Conservation (phyloP, 2,329 filamentous ascomycete genomes). For the Coniella vitis region DNA sequence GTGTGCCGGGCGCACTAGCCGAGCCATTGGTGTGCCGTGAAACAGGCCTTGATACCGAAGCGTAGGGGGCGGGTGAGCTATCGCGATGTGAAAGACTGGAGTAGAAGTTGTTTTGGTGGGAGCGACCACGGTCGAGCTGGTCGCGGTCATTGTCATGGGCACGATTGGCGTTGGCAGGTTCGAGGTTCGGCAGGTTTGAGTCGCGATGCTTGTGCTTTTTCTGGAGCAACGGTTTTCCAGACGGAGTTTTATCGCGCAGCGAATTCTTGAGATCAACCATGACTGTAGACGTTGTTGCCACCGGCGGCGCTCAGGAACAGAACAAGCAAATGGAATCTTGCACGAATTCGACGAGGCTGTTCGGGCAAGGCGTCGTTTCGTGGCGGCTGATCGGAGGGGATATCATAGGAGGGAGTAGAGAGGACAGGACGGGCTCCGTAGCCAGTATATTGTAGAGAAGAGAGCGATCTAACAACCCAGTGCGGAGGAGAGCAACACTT, state of each 20-base stretch:
- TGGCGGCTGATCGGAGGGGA: no score
- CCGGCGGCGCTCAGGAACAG: not conserved
- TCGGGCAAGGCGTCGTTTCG: not conserved
- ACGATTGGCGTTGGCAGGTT: conserved; percentile 17
- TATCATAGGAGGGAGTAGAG: no score
- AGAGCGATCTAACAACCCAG: no score
- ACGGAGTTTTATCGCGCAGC: conserved; percentile 5
- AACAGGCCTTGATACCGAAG: conserved; percentile 7
- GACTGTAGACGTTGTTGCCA: not conserved
- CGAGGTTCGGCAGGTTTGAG: conserved; percentile 11
- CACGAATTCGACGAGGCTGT: not conserved
- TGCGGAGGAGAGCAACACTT: no score
- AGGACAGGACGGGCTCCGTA: no score
- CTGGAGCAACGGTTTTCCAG: conserved; percentile 14
- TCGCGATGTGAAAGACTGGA: conserved; percentile 5
- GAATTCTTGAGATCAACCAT: conserved; percentile 9
- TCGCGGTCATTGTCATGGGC: conserved; percentile 17
- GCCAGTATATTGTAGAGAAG: no score
- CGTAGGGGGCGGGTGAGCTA: conserved; percentile 4
- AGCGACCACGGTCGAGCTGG: conserved; percentile 8
- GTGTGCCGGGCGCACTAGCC: conserved; percentile 23
- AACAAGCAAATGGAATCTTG: no score
- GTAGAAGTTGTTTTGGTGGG: conserved; percentile 11
- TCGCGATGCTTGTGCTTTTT: conserved; percentile 14
- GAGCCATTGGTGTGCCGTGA: conserved; percentile 10